Evolutionary conservation across 306 rosid genomes (phyloP).

Genomic region (Ammopiptanthus mongolicus): DNA sequence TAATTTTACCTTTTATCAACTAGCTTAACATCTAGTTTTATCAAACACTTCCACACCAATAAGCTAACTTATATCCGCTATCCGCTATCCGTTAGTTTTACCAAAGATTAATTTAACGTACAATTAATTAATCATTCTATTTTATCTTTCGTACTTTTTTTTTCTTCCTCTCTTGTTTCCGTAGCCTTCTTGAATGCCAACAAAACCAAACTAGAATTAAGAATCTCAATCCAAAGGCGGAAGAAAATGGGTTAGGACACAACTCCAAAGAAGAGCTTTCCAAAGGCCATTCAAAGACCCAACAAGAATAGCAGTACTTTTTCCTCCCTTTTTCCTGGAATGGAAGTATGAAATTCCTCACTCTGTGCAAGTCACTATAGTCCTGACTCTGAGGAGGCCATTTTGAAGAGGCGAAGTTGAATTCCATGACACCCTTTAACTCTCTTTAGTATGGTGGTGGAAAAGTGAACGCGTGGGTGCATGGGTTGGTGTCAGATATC

Average conservation of each 20-base stretch:
- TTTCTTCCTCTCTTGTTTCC: neutral
- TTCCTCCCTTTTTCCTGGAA: slow-evolving; percentile 36
- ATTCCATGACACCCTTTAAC: slow-evolving; percentile 40
- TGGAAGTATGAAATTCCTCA: slow-evolving; percentile 46
- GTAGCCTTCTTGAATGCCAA: too few relatives aligned
- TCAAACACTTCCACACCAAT: too few relatives aligned
- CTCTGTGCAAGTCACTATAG: slow-evolving; percentile 38
- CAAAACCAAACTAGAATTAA: neutral
- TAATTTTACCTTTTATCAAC: too few relatives aligned
- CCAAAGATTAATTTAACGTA: too few relatives aligned
- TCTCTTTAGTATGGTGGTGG: slow-evolving; percentile 37
- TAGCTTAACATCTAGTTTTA: too few relatives aligned
- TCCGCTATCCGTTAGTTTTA: too few relatives aligned
- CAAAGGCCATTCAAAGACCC: slow-evolving; percentile 23
- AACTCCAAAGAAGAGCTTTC: slow-evolving; percentile 43
- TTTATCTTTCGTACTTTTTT: neutral
- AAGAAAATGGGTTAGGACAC: slow-evolving; percentile 17
- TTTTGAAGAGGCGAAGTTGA: slow-evolving; percentile 40
- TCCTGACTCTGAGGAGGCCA: slow-evolving; percentile 53
- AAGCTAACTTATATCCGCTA: too few relatives aligned
- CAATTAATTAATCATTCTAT: neutral
- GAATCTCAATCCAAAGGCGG: neutral
- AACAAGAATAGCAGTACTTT: slow-evolving; percentile 41
- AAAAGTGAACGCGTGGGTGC: slow-evolving; percentile 39
- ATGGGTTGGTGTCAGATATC: slow-evolving; percentile 48